phyloP scores from a whole-genome alignment of 768 basidiomycete species.

The Lentinula lateritia region DNA sequence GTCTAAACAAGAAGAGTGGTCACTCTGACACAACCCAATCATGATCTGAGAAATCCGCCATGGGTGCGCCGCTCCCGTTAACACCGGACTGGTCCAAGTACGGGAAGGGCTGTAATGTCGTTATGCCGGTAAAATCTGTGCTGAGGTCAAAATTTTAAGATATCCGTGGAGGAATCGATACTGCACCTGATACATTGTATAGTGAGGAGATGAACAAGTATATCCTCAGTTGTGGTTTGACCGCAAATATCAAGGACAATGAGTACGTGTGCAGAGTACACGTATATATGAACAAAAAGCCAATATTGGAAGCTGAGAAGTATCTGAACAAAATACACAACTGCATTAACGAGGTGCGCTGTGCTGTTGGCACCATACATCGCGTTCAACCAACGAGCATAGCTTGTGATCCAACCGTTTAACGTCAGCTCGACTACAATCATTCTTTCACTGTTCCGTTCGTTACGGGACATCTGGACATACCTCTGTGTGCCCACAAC shows the following conservation, averaged over 20 bases:
- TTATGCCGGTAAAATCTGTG: background rate
- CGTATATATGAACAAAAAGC: background rate
- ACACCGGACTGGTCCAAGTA: slow-evolving; percentile 1
- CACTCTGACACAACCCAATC: background rate
- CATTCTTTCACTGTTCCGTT: background rate
- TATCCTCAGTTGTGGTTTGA: background rate
- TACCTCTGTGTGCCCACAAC: background rate
- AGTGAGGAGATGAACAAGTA: background rate
- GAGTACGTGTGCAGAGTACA: background rate
- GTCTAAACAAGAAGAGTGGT: background rate
- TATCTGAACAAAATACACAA: background rate
- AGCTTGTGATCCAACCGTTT: no score
- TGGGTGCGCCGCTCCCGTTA: slow-evolving; percentile 6
- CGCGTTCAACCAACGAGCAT: no score
- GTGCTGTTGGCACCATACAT: background rate
- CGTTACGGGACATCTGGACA: background rate
- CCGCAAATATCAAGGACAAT: background rate
- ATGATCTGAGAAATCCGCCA: background rate
- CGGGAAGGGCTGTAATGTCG: background rate
- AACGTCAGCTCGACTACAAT: no score
- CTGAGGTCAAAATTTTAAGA: background rate
- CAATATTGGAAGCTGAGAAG: background rate
- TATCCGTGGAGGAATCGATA: background rate
- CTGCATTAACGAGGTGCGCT: background rate
- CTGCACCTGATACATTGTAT: background rate